Percentiles rank a stretch among this genome's conserved stretches.
phyloP scores from a whole-genome alignment of 495 filamentous ascomycete species.

The Parachaetomium inaequale region DNA sequence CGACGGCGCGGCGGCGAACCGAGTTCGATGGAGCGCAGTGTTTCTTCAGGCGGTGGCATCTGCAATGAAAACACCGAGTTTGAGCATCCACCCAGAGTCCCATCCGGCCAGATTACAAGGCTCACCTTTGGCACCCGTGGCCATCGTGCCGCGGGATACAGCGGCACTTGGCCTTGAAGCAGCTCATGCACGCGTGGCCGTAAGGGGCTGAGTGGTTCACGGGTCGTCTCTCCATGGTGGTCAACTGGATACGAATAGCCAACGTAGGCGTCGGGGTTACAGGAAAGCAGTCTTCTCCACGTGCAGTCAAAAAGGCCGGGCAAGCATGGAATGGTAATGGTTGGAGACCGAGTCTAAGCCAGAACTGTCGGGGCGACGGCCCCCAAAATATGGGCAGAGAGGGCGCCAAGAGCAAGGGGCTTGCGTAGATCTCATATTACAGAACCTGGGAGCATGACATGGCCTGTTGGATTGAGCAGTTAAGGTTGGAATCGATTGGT shows the following conservation, averaged over 20 bases:
- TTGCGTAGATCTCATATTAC: not conserved
- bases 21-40: slow-evolving; percentile 17
- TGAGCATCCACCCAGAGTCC: not conserved
- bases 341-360: not conserved
- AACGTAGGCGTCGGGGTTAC: not conserved
- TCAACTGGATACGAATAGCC: not conserved
- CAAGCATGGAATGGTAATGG: too few relatives aligned
- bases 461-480: not conserved
- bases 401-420: too few relatives aligned
- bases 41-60: slow-evolving; percentile 48
- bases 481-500: not conserved
- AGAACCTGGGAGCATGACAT: not conserved
- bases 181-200: slow-evolving; percentile 45
- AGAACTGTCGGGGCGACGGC: too few relatives aligned
- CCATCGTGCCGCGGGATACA: slow-evolving; percentile 37
- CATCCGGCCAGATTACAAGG: not conserved
- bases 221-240: not conserved
- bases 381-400: too few relatives aligned
- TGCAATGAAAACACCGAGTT: slow-evolving; percentile 15
- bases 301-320: too few relatives aligned
- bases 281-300: too few relatives aligned
- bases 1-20: slow-evolving; percentile 35
- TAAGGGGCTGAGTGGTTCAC: slow-evolving; percentile 21
- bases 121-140: slow-evolving; percentile 44
- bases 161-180: slow-evolving; percentile 45